Conservation (phyloP, 305 asterid genomes). For the Solanum hybrid region DNA sequence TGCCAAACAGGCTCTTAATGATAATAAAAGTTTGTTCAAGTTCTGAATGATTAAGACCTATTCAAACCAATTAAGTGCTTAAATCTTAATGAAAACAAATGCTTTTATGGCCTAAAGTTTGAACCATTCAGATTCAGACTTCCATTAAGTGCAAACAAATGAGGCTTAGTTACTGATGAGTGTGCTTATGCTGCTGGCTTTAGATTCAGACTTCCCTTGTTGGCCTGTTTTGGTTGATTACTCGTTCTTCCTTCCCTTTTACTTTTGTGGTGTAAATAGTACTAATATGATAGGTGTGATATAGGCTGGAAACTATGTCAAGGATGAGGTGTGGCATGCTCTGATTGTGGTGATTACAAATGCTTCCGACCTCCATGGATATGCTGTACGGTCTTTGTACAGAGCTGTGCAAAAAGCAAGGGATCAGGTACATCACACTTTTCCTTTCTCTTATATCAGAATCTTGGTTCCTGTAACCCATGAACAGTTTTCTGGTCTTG, state of each 20-base stretch:
- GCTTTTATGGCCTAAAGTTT: not conserved
- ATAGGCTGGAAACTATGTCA: constrained; percentile 92
- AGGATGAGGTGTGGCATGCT: constrained; percentile 96
- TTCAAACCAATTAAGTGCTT: not conserved
- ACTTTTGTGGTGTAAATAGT: not conserved
- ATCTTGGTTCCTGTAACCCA: not conserved
- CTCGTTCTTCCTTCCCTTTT: not conserved
- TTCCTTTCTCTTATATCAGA: not conserved
- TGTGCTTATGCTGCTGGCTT: not conserved
- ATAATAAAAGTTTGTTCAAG: not conserved
- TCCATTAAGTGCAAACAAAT: not conserved
- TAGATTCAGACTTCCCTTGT: not conserved
- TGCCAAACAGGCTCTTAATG: not conserved
- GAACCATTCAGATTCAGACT: not conserved
- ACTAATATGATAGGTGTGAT: constrained; percentile 2
- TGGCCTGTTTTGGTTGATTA: not conserved
- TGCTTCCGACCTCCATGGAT: constrained; percentile 92
- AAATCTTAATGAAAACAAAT: not conserved
- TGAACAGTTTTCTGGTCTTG: not conserved
- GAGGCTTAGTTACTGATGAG: not conserved
- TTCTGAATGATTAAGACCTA: not conserved
- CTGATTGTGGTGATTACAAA: constrained; percentile 80
- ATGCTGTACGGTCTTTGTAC: constrained; percentile 71
- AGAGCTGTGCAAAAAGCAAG: constrained; percentile 58
- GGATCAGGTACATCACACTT: constrained; percentile 53